A percentile compares a stretch with the other conserved stretches of the same genome.
phyloP scores from a whole-genome alignment of 495 filamentous ascomycete species.

The Letharia lupina region DNA sequence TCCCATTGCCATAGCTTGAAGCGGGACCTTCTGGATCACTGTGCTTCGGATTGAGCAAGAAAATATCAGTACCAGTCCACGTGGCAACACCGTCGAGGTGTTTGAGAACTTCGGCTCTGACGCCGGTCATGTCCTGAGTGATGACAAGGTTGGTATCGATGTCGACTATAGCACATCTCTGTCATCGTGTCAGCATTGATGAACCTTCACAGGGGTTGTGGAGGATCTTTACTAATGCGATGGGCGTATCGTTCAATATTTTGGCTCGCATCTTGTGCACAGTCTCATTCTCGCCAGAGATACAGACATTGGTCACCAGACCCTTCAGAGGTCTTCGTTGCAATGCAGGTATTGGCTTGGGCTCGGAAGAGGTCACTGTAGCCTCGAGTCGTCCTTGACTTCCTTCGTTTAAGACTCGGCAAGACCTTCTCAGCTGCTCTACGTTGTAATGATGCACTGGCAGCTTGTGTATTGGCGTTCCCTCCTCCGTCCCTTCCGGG shows the following conservation, averaged over 20 bases:
- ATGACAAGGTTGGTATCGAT: conserved; percentile 83
- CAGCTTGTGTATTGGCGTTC: conserved; percentile 72
- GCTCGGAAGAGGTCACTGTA: conserved; percentile 70
- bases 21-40: conserved; percentile 45
- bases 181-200: conserved; percentile 27
- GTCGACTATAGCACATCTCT: conserved; percentile 89
- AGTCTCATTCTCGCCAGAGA: conserved; percentile 72
- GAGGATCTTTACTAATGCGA: conserved; percentile 63
- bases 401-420: conserved; percentile 65
- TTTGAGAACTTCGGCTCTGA: conserved; percentile 64
- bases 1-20: conserved; percentile 56
- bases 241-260: conserved; percentile 77
- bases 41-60: conserved; percentile 75
- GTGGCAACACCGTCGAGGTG: conserved; percentile 75
- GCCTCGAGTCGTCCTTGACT: conserved; percentile 67
- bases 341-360: conserved; percentile 60
- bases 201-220: conserved; percentile 18
- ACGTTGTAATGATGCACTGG: conserved; percentile 84
- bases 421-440: conserved; percentile 63
- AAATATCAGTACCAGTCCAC: conserved; percentile 91
- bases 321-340: conserved; percentile 58
- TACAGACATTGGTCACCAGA: conserved; percentile 80
- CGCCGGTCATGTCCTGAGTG: conserved; percentile 54
- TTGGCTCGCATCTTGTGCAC: conserved; percentile 78
- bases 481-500: conserved; percentile 73